A percentile compares a stretch with the other conserved stretches of the same genome.
Conservation (phyloP, 495 filamentous ascomycete species). For the Aspergillus ellipticus region DNA sequence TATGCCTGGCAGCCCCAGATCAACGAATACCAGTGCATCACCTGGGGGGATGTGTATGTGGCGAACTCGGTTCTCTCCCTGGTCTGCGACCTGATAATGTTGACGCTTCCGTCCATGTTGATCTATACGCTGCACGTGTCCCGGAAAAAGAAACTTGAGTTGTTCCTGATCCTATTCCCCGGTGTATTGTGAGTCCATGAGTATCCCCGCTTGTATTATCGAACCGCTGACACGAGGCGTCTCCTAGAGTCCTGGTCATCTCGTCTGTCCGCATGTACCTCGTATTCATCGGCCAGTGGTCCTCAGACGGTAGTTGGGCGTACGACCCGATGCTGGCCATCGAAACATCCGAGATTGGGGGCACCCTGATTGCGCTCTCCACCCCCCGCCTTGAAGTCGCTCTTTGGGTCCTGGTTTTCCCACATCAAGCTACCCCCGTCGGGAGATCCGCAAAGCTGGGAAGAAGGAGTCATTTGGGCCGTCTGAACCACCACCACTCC, state of each 20-base stretch:
- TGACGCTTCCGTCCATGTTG: slow-evolving; percentile 39
- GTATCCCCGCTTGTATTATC: neutral
- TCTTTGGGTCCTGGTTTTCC: slow-evolving; percentile 31
- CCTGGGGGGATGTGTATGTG: slow-evolving; percentile 43
- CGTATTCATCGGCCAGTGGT: slow-evolving; percentile 39
- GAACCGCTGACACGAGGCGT: neutral
- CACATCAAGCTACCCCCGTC: slow-evolving; percentile 9
- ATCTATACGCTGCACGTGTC: slow-evolving; percentile 36
- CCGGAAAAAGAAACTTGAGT: slow-evolving; percentile 30
- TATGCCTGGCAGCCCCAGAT: slow-evolving; percentile 37
- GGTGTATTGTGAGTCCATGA: slow-evolving; percentile 39
- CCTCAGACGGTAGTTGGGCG: slow-evolving; percentile 38
- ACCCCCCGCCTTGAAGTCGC: slow-evolving; percentile 42
- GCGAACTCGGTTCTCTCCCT: slow-evolving; percentile 42
- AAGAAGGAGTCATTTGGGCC: neutral
- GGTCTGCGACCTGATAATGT: slow-evolving; percentile 42
- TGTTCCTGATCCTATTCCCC: slow-evolving; percentile 40
- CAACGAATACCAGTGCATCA: slow-evolving; percentile 31
- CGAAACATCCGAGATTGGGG: slow-evolving; percentile 42
- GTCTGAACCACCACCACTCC: neutral
- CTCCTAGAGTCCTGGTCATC: slow-evolving; percentile 37
- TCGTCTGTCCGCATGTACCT: slow-evolving; percentile 40
- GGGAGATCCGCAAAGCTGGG: neutral
- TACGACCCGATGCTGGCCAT: slow-evolving; percentile 44
- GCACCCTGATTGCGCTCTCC: slow-evolving; percentile 43